Evolutionary conservation across 208 protist genomes (phyloP), one percentile per base, ranked within the genome.

Genomic region (Leishmania lainsoni): DNA sequence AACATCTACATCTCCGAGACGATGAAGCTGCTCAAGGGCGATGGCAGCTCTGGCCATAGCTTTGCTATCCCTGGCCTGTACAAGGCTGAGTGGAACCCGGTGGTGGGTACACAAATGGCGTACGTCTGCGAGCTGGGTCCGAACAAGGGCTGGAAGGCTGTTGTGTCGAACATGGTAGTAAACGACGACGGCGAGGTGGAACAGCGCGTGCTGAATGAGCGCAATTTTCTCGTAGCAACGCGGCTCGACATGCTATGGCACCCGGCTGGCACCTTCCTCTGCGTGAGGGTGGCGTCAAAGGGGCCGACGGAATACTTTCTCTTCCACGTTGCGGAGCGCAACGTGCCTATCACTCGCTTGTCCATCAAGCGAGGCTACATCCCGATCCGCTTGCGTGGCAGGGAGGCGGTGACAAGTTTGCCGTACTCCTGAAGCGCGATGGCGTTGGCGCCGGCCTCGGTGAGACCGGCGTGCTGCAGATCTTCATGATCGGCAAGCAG

Each of bases 11-110:
- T 86, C 72, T 89, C 95, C 49, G 89, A 93, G 75, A 93, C 87
- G 70, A 96, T 95, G 92, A 84, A 86, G 65, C 75, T 95, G 48
- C 65, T 95, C 66, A 92, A 92, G 80, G 87, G 85, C 65, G 79
- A 82, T 48, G 81, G 83, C 71, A 89, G 80, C 76, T 83, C 69
- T 12, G 83, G 83, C 32, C 81, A 95, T 86, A 97, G 92, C n/a
- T 95, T 95, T 58, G 79, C 84, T 12, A 83, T 96, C 0, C 83
- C 81, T 17, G 93, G 93, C 1, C 89, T 98, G 32, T 94, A 94
- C 87, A 93, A 93, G 77, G 92, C 89, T 10, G 95, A 96, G 83
- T 98, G 95, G 93, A 96, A 95, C 87, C 95, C 95, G 4, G 86
- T 83, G 68, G 78, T 91, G 51, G 88, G 83, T 32, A 94, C 87